phyloP scores from a whole-genome alignment of 768 basidiomycete genomes.

The Podaxis mareebaensis region DNA sequence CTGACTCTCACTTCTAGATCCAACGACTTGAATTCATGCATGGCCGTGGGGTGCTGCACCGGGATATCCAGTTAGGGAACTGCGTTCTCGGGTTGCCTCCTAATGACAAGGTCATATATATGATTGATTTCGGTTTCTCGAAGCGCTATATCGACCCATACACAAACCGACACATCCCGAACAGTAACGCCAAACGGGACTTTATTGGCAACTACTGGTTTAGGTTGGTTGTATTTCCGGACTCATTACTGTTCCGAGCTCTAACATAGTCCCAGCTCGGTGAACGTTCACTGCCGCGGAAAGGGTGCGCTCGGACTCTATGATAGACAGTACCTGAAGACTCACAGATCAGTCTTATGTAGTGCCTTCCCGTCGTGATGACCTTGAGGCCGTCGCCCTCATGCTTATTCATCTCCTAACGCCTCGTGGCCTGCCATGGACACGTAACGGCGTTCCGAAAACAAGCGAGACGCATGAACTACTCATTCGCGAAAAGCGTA shows the following conservation, averaged over 20 bases:
- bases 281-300: conserved; percentile 76
- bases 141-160: conserved; percentile 71
- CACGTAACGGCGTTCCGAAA: conserved; percentile 78
- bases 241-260: not conserved
- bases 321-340: conserved; percentile 3
- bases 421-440: conserved; percentile 76
- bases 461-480: conserved; percentile 61
- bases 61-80: conserved; percentile 81
- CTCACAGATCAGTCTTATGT: conserved; percentile 10
- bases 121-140: conserved; percentile 88
- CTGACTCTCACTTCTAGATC: conserved; percentile 46
- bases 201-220: conserved; percentile 90
- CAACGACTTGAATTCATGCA: conserved; percentile 77
- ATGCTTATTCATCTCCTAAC: conserved; percentile 83
- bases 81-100: conserved; percentile 64
- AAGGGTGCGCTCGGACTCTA: conserved; percentile 48
- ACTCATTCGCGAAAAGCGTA: conserved; percentile 64
- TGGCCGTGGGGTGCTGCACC: conserved; percentile 67
- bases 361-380: conserved; percentile 81
- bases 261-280: conserved; percentile 42
- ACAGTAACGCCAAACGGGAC: conserved; percentile 65
- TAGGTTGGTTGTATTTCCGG: conserved; percentile 36
- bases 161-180: conserved; percentile 70
- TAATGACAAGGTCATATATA: conserved; percentile 62
- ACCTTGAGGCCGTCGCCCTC: conserved; percentile 73